Evolutionary conservation across 352 stramenopile genomes (phyloP), one percentile per base, ranked within the genome.

Genomic region (Globisporangium nodosum): DNA sequence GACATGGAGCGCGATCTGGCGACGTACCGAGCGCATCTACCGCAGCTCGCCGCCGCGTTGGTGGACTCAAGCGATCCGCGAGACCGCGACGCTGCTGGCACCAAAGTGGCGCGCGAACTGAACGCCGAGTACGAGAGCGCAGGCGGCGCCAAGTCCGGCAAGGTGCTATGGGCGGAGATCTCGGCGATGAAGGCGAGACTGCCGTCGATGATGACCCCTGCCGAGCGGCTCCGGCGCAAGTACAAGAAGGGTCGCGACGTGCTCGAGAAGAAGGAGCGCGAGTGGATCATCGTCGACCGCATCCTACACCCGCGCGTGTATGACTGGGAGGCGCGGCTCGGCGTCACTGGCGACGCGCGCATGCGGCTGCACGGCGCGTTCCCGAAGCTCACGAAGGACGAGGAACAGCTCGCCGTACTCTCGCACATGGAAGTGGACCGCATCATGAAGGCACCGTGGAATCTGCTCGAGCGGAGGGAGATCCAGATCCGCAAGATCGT

Each of bases 231-330:
- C 21, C 69, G 83, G 3, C 77, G 83, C 9, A 93, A 93, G 49
- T 93, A 93, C 77, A 93, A 89, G 54, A 90, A 86, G 57, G 76
- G 70, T 3, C 56, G 59, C 12, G 75, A 87, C 5, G 56, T 66
- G 21, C 58, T 93, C 3, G 71, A 88, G 31, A 87, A 89, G 58
- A 85, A 79, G 46, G 83, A 93, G 65, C 75, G 83, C 31, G 78
- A 88, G 61, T 93, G 83, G 83, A 61, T 93, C 6, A 16, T 93
- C 3, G 55, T 93, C 1, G 83, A 93, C 57, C 78, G 83, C 12
- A 85, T 91, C 37, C 55, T 85, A 9, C 68, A 88, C 27, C 81
- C 83, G 8, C 65, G 70, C 20, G 49, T 76, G 48, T 93, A 91
- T 65, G 69, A 82, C 11, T 93, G 81, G 83, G 83, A 93, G 30